Conservation (phyloP, 305 asterid genomes). For the Rubia peregrina region DNA sequence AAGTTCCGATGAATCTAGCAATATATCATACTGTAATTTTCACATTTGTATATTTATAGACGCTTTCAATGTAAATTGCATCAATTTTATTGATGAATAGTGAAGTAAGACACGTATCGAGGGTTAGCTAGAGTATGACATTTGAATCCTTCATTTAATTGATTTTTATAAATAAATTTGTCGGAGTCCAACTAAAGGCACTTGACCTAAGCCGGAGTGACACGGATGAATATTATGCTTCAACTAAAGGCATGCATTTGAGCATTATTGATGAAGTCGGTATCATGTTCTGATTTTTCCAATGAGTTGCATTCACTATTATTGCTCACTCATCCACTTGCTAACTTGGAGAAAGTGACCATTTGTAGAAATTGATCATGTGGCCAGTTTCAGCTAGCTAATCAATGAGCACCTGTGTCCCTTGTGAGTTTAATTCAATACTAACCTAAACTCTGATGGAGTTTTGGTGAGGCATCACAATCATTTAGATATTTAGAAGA, state of each 20-base stretch:
- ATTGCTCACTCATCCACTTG: neutral
- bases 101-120: too few relatives aligned
- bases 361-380: neutral
- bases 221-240: neutral
- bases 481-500: constrained; percentile 36
- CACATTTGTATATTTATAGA: too few relatives aligned
- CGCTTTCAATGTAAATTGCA: too few relatives aligned
- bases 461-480: constrained; percentile 34
- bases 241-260: neutral
- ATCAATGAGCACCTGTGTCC: constrained; percentile 1
- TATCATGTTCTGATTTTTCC: neutral
- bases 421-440: constrained; percentile 15
- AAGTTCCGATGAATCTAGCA: too few relatives aligned
- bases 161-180: too few relatives aligned
- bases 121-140: too few relatives aligned
- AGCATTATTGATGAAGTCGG: neutral
- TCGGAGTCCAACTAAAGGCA: too few relatives aligned
- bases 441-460: constrained; percentile 22
- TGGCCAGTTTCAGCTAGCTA: neutral
- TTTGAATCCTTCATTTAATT: too few relatives aligned
- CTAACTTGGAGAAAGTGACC: neutral
- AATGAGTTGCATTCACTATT: neutral
- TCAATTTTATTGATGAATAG: too few relatives aligned
- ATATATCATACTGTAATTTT: too few relatives aligned
- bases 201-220: too few relatives aligned